These are phyloP conservation scores for Phytophthora boehmeriae DNA, from an alignment of 352 stramenopile species.

Conservation along the genomic window DNA sequence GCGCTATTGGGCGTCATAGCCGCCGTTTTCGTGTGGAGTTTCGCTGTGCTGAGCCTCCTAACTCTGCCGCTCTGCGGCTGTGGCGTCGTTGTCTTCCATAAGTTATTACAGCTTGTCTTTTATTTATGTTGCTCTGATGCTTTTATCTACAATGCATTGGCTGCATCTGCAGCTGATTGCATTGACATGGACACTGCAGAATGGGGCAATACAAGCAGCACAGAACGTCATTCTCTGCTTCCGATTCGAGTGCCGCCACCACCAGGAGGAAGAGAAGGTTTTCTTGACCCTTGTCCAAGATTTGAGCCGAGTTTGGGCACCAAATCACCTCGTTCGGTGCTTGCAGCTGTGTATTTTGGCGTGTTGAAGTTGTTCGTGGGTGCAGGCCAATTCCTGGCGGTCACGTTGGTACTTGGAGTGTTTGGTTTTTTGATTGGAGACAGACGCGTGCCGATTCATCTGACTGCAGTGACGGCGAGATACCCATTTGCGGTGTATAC, in stretches of 20 bases:
- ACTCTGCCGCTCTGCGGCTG: slow-evolving; percentile 62
- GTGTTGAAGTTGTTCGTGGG: slow-evolving; percentile 49
- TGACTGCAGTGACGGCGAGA: slow-evolving; percentile 21
- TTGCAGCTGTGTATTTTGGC: slow-evolving; percentile 57
- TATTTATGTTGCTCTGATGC: slow-evolving; percentile 48
- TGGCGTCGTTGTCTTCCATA: slow-evolving; percentile 54
- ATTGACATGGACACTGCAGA: slow-evolving; percentile 28
- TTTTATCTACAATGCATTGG: slow-evolving; percentile 58
- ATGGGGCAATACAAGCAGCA: not conserved
- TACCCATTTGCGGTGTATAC: slow-evolving; percentile 40
- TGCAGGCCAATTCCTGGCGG: slow-evolving; percentile 32
- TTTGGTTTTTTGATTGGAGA: slow-evolving; percentile 41
- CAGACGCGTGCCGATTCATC: slow-evolving; percentile 26
- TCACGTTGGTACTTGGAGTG: slow-evolving; percentile 36
- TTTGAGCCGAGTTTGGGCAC: slow-evolving; percentile 47
- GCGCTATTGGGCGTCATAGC: slow-evolving; percentile 22
- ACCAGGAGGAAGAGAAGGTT: not conserved
- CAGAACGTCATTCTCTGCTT: slow-evolving; percentile 41
- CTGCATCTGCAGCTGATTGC: slow-evolving; percentile 19
- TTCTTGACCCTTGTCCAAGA: slow-evolving; percentile 32
- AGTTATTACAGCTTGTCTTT: slow-evolving; percentile 46
- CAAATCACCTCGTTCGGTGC: slow-evolving; percentile 41
- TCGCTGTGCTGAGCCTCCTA: slow-evolving; percentile 29
- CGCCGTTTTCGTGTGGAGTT: slow-evolving; percentile 24
- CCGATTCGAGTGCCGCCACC: slow-evolving; percentile 34